phyloP scores from a whole-genome alignment of 2,329 filamentous ascomycete species.

The Pseudocercospora pini-densiflorae region DNA sequence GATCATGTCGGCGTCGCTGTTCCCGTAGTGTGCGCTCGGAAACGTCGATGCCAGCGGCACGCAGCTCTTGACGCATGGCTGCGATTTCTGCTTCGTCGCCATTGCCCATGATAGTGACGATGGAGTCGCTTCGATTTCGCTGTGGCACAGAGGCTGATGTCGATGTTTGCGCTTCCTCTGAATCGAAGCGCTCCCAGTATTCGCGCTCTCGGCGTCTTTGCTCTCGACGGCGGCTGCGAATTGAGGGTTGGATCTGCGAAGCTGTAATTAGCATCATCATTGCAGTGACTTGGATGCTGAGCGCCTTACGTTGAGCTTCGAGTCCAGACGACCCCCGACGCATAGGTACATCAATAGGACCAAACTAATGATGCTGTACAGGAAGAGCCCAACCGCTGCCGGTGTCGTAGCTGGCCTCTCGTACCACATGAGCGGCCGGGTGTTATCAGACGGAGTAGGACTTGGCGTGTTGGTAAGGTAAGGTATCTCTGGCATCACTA shows the following conservation, averaged over 20 bases:
- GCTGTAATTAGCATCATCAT: not conserved
- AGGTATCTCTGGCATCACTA: not conserved
- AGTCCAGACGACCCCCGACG: conserved; percentile 8
- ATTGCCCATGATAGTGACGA: conserved; percentile 15
- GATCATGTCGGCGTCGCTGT: conserved; percentile 7
- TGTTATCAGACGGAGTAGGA: not conserved
- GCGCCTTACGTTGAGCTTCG: conserved; percentile 11
- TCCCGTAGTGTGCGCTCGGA: conserved; percentile 13
- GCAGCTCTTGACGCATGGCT: not conserved
- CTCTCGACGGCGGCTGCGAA: not conserved
- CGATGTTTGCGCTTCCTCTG: not conserved
- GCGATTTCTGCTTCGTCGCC: conserved; percentile 16
- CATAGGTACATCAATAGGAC: conserved; percentile 9
- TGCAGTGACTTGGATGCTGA: not conserved
- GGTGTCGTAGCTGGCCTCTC: not conserved
- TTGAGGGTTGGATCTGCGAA: not conserved
- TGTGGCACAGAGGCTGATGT: not conserved
- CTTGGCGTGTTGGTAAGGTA: not conserved
- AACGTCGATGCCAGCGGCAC: conserved; percentile 7
- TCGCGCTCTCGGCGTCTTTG: not conserved
- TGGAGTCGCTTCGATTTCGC: not conserved
- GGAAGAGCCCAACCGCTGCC: conserved; percentile 3
- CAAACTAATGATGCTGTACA: conserved; percentile 12
- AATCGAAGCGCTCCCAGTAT: not conserved
- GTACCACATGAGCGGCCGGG: not conserved